A percentile compares a stretch with the other conserved stretches of the same genome.
Evolutionary conservation across 148 eudicot species (phyloP).

Genomic region (Rhododendron ovatum): DNA sequence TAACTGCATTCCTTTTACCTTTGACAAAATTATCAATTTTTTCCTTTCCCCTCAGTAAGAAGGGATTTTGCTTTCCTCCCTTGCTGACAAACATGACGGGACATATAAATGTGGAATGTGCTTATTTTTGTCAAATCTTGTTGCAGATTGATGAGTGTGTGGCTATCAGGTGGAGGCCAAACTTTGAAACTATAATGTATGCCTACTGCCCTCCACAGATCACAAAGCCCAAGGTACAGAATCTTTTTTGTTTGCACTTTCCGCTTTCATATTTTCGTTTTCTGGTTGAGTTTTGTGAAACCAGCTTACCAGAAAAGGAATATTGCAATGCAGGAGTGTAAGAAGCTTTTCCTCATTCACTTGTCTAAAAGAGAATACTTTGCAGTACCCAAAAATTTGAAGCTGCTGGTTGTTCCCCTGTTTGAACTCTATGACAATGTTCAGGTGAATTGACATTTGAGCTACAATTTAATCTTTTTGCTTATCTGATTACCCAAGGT

Average conservation of each 20-base stretch:
- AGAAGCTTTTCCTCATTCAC: constrained; percentile 82
- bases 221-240: no score
- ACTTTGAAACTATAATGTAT: constrained; percentile 65
- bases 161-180: constrained; percentile 81
- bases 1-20: neutral
- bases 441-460: constrained; percentile 44
- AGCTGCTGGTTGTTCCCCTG: constrained; percentile 89
- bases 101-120: no score
- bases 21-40: neutral
- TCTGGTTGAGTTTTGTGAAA: neutral
- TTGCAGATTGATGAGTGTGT: constrained; percentile 89
- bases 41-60: neutral
- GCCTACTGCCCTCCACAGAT: constrained; percentile 40
- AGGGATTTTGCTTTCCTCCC: neutral
- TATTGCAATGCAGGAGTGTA: constrained; percentile 71
- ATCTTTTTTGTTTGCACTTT: no score
- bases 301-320: neutral
- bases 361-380: constrained; percentile 85
- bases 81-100: neutral
- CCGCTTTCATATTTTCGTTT: neutral
- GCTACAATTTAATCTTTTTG: neutral
- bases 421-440: constrained; percentile 95
- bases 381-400: constrained; percentile 93
- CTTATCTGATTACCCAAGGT: neutral
- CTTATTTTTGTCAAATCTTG: neutral